Evolutionary conservation across 2,329 filamentous ascomycete species (phyloP), one percentile per base, ranked within the genome.

Genomic region (Drechmeria coniospora): DNA sequence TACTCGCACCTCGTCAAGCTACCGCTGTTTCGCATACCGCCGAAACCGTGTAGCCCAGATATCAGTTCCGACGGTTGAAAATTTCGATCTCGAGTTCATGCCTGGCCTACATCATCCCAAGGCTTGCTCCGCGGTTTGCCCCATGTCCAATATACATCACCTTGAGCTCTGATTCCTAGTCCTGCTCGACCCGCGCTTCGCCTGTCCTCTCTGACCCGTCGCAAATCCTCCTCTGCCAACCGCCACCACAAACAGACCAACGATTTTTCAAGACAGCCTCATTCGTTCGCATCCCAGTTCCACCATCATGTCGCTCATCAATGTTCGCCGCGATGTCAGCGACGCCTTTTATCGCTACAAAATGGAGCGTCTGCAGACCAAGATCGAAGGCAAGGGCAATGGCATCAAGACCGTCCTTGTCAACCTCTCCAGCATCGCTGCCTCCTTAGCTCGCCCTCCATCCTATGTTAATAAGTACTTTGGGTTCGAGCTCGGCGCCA

Each of bases 321-420:
- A 98, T 64, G 86, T 95, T 62, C 86, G 86, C 61, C 83, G 82
- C 61, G 87, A 95, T 79, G 79, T 93, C 65, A 79, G 78, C 68
- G 90, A 98, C 65, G 79, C 79, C 63, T 98, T 94, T 75, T 98
- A 98, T 67, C 90, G 90, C 59, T 98, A 98, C 77, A 98, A 98
- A 75, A 98, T 98, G 90, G 90, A 95, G 66, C 79, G 76, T 47
- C 67, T 98, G 54, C 83, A 92, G 68, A 93, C 90, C 57, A 98
- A 98, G 71, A 92, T 98, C 47, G 90, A 98, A 65, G 90, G 90
- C 62, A 98, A 98, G 63, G 90, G 90, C 44, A 98, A 98, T 65
- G 90, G 90, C 53, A 98, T 98, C 74, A 98, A 98, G 69, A 98
- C 44, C 46, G 90, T 98, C 50, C 78, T 98, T 45, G 83, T 92